Base-by-base conservation (phyloP, 1,284 basidiomycete genomes). In the Rhodotorula sp. region DNA sequence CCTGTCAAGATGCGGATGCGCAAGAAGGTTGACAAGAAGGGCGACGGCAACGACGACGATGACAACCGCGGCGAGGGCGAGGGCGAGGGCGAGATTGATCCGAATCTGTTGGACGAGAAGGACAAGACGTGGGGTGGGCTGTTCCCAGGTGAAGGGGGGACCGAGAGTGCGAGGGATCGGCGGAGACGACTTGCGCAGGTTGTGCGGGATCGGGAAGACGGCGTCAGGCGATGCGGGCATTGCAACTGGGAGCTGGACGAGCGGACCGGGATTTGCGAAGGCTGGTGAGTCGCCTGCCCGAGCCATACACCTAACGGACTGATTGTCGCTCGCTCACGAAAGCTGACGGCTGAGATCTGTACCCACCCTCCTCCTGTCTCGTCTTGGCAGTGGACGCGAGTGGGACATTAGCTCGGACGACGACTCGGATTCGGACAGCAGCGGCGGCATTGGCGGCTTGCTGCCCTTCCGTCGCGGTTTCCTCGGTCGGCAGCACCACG, bases 191-290 rank as follows among this genome's bases (percentile, higher is more conserved):
- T 64, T 26, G 74, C 74, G 3, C 26, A 38, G 38, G 49, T 73
- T 6, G 62, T 75, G 19, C 48, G 66, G 28, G 74, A 75, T 52
- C 34, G 62, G 34, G 74, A 75, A 28, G 74, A 75, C 48, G 71
- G 69, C 3, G 71, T 75, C 14, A 47, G 67, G 43, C 61, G 74
- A 28, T 75, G 74, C 48, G 71, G 71, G 1, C 68, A 69, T 28
- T 75, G 74, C 58, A 69, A 67, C 45, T 75, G 74, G 74, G 74
- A 75, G 65, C 58, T 75, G 2, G 69, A 72, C 26, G 71, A 68
- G 50, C 47, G 66, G 15, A 57, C 60, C 0, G 74, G 74, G 12
- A n/a, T 49, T 1, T 75, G 74, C 48, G 62, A 73, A 31, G 74
- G 74, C 1, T 75, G 74, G 74, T 75, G 61, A 57, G 71, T 61